Base-by-base conservation (phyloP, 352 stramenopile genomes). In the Globisporangium cederbergense region DNA sequence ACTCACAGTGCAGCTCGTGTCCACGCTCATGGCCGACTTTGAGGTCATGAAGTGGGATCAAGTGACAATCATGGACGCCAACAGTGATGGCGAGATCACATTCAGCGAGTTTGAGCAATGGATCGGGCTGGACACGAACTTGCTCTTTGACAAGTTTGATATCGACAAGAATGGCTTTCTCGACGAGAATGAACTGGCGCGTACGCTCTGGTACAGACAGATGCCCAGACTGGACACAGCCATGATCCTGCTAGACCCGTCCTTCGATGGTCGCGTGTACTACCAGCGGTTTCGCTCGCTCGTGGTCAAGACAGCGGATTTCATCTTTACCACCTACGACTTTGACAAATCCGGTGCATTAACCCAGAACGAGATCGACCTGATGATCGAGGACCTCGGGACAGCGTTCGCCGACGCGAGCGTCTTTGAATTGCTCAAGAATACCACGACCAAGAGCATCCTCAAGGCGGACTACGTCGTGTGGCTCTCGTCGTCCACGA, bases 131-230 rank as follows among this genome's bases (percentile, higher is more conserved):
- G 86, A 95, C 60, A 76, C 84, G 6, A 86, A 86, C 47, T 56
- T 95, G n/a, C 59, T 93, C 56, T 95, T 95, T 59, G 86, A 93
- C 49, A 74, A 74, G 40, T 95, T 91, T 58, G 86, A 95, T 47
- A 45, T 93, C 38, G 86, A 95, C 76, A 95, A 95, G 64, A 92
- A 81, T 46, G 86, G 84, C 0, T 93, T 83, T 47, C 60, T 95
- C 43, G 86, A 95, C 58, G 86, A 95, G 58, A 91, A 91, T 47
- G 86, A 95, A 43, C 76, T 95, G 1, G 78, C 84, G 6, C 71
- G 81, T 0, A 73, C 77, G 18, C 58, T 95, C 2, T 87, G 74
- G 70, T 87, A 88, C 52, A 77, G 85, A 25, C 84, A 93, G 49
- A 74, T 95, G 51, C 86, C 86, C 6, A 68, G 84, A 0, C 47